Percentiles rank a stretch among this genome's conserved stretches.
These are phyloP conservation scores for Chaetothyriales sp. DNA, from an alignment of 2,329 filamentous ascomycete genomes.

Conservation along the genomic window DNA sequence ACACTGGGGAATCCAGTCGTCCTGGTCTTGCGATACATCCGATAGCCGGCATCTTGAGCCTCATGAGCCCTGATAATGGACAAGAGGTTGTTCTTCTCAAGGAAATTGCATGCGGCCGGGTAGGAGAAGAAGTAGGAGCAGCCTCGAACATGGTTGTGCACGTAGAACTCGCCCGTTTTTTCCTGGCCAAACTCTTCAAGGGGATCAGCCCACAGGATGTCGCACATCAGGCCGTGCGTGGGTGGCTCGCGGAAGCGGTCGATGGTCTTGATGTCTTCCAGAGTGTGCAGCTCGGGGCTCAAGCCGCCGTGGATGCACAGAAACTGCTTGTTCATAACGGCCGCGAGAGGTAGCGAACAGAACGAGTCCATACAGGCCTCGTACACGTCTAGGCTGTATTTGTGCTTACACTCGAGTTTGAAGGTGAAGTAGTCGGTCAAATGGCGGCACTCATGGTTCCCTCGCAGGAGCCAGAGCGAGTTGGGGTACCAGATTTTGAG, in stretches of 20 bases:
- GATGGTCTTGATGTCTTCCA: slow-evolving; percentile 87
- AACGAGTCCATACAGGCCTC: slow-evolving; percentile 98
- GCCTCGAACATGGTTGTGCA: slow-evolving; percentile 95
- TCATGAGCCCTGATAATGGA: slow-evolving; percentile 97
- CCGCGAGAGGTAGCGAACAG: slow-evolving; percentile 80
- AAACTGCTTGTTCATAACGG: slow-evolving; percentile 99
- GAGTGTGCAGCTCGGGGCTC: slow-evolving; percentile 85
- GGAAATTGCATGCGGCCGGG: slow-evolving; percentile 85
- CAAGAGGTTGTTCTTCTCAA: slow-evolving; percentile 96
- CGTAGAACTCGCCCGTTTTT: slow-evolving; percentile 92
- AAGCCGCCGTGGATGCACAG: slow-evolving; percentile 94
- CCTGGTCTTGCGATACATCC: slow-evolving; percentile 97
- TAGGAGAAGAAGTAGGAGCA: slow-evolving; percentile 99
- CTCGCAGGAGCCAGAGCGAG: slow-evolving; percentile 87
- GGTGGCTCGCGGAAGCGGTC: slow-evolving; percentile 96
- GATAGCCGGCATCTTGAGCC: slow-evolving; percentile 93
- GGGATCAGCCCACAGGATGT: slow-evolving; percentile 96
- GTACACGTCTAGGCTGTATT: slow-evolving; percentile 91
- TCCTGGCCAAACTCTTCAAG: slow-evolving; percentile 97
- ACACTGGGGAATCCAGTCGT: slow-evolving; percentile 97
- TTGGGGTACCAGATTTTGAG: slow-evolving; percentile 99
- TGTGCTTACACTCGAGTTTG: slow-evolving; percentile 99
- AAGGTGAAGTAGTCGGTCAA: slow-evolving; percentile 99
- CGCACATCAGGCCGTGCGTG: slow-evolving; percentile 96
- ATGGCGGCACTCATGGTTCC: slow-evolving; percentile 96